Conservation (phyloP, 1,139 yeast species). For the Saccharomyces pastorianus region DNA sequence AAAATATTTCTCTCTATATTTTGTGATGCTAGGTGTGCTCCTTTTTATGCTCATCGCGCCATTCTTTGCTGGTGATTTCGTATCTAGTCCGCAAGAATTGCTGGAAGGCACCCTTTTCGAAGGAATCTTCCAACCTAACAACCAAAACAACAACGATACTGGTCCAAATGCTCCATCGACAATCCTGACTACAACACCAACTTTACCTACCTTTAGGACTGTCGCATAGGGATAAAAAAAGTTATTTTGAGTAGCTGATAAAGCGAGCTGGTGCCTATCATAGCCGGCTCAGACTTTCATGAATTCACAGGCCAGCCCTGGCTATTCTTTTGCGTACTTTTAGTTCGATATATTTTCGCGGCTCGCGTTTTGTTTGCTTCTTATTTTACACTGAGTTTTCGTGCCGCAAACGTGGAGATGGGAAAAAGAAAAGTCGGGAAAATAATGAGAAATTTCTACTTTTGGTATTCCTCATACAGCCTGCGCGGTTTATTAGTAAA, state of each 20-base stretch:
- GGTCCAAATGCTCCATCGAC: conserved; percentile 37
- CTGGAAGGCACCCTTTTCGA: conserved; percentile 18
- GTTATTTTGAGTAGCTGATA: neutral
- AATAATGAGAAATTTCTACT: neutral
- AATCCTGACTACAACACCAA: conserved; percentile 25
- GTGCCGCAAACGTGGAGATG: conserved; percentile 1
- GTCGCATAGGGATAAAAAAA: conserved; percentile 11
- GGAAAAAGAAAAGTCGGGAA: neutral
- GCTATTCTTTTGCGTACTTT: neutral
- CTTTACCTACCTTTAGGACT: conserved; percentile 23
- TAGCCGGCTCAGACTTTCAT: neutral
- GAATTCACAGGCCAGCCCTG: conserved; percentile 1
- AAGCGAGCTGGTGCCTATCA: neutral
- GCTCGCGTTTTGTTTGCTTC: neutral
- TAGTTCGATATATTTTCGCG: neutral
- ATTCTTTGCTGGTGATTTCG: conserved; percentile 27
- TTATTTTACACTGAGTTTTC: neutral
- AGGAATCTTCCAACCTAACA: conserved; percentile 48
- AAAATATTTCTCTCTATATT: conserved; percentile 38
- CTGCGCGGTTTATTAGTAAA: conserved; percentile 1
- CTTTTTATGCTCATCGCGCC: conserved; percentile 40
- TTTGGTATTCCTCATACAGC: neutral
- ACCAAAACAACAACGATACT: conserved; percentile 55
- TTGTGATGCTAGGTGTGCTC: conserved; percentile 36
- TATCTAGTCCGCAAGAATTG: conserved; percentile 19